Evolutionary conservation across 2,329 filamentous ascomycete genomes (phyloP).

Genomic region (Paramyrothecium roridum): DNA sequence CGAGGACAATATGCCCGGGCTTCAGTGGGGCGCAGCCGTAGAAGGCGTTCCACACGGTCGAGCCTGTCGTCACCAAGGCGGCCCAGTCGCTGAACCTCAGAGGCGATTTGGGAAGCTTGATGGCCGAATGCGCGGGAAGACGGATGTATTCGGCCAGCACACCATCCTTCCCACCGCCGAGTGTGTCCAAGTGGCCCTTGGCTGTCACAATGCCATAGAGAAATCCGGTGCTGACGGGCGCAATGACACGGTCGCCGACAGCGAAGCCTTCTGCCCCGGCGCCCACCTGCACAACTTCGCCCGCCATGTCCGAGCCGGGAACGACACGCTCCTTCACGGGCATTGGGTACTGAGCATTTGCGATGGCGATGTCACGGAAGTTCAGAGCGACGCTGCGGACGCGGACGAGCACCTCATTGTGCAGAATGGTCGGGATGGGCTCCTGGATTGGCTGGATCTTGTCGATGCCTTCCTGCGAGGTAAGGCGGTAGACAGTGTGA

Average conservation of each 20-base stretch:
- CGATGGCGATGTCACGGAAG: conserved; percentile 28
- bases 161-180: conserved; percentile 30
- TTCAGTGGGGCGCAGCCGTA: conserved; percentile 36
- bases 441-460: conserved; percentile 18
- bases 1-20: conserved; percentile 34
- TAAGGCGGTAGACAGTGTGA: conserved; percentile 4
- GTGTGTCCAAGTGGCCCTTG: conserved; percentile 9
- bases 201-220: conserved; percentile 20
- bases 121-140: conserved; percentile 33
- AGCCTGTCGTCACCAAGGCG: conserved; percentile 37
- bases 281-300: conserved; percentile 27
- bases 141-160: conserved; percentile 37
- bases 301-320: conserved; percentile 32
- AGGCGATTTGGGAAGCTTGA: conserved; percentile 33
- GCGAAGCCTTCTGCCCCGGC: conserved; percentile 16
- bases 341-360: conserved; percentile 23
- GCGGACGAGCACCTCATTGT: conserved; percentile 24
- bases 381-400: conserved; percentile 28
- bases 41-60: conserved; percentile 46
- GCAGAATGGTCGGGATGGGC: conserved; percentile 16
- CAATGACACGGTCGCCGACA: conserved; percentile 27
- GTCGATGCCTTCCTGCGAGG: conserved; percentile 7
- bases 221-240: conserved; percentile 14
- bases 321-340: conserved; percentile 26
- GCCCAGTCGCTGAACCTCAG: conserved; percentile 32